phyloP scores from a whole-genome alignment of 1,284 basidiomycete genomes.

The Phellinidium pouzarii region DNA sequence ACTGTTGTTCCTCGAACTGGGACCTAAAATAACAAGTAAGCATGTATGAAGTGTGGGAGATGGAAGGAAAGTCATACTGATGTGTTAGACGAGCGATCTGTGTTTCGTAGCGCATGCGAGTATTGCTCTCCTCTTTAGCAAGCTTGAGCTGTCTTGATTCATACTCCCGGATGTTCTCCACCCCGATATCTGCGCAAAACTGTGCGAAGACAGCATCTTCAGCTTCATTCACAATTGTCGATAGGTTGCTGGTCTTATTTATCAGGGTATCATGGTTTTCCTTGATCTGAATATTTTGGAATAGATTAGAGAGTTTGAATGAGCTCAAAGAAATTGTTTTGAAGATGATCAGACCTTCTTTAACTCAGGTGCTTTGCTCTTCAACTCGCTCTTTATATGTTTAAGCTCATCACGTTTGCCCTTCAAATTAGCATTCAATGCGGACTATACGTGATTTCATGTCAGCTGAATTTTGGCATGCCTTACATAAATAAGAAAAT shows the following conservation, averaged over 20 bases:
- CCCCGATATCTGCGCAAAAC: conserved; percentile 82
- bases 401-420: conserved; percentile 77
- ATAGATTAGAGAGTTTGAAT: not conserved
- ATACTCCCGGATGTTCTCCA: conserved; percentile 87
- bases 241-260: conserved; percentile 50
- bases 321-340: not conserved
- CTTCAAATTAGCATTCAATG: conserved; percentile 53
- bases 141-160: conserved; percentile 88
- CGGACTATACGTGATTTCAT: conserved; percentile 41
- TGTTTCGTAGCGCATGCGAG: conserved; percentile 76
- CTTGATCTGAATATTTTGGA: conserved; percentile 39
- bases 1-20: conserved; percentile 73
- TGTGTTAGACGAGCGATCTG: conserved; percentile 85
- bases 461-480: conserved; percentile 3
- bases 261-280: conserved; percentile 45
- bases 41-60: conserved; percentile 2
- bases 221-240: conserved; percentile 60
- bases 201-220: conserved; percentile 76
- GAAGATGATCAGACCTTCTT: conserved; percentile 42
- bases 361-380: conserved; percentile 58
- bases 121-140: conserved; percentile 82
- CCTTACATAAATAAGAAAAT: conserved; percentile 23
- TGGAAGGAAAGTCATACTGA: conserved; percentile 56
- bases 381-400: conserved; percentile 66
- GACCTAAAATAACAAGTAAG: conserved; percentile 38